A percentile compares a stretch with the other conserved stretches of the same genome.
These are phyloP conservation scores for Nicotiana attenuata DNA, from an alignment of 257 asterid genomes.

Conservation along the genomic window DNA sequence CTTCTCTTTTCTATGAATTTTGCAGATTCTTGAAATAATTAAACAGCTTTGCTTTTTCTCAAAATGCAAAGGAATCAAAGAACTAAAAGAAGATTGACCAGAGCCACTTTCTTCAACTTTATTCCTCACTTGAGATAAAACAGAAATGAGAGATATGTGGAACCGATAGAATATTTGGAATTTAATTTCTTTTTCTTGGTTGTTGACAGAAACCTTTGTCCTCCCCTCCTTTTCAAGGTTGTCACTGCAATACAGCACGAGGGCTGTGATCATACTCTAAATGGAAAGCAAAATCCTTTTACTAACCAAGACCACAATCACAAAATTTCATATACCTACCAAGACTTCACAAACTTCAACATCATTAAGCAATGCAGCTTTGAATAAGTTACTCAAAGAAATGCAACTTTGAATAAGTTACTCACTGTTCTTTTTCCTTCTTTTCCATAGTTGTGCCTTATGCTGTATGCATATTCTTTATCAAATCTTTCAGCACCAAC, in stretches of 20 bases:
- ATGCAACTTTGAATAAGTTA: slow-evolving; percentile 7
- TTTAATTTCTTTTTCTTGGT: not conserved
- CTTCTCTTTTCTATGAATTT: not conserved
- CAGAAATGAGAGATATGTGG: not conserved
- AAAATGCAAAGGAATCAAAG: not conserved
- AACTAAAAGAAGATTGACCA: not conserved
- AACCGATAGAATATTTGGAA: not conserved
- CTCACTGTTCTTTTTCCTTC: slow-evolving; percentile 97
- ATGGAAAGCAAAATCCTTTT: not conserved
- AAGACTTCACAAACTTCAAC: not conserved
- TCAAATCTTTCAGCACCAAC: slow-evolving; percentile 93
- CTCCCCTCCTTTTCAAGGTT: not conserved
- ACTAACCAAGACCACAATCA: not conserved
- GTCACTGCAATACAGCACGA: not conserved
- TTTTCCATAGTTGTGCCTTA: slow-evolving; percentile 95
- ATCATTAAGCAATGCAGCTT: not conserved
- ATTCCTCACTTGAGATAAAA: not conserved
- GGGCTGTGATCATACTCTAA: not conserved
- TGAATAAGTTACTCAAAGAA: not conserved
- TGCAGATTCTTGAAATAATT: not conserved
- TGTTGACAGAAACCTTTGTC: not conserved
- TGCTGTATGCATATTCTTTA: slow-evolving; percentile 85
- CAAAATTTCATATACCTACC: not conserved
- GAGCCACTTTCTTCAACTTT: not conserved
- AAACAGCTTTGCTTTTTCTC: not conserved